Conservation (phyloP, 2,329 filamentous ascomycete species). For the Ceratocystis albifundus region DNA sequence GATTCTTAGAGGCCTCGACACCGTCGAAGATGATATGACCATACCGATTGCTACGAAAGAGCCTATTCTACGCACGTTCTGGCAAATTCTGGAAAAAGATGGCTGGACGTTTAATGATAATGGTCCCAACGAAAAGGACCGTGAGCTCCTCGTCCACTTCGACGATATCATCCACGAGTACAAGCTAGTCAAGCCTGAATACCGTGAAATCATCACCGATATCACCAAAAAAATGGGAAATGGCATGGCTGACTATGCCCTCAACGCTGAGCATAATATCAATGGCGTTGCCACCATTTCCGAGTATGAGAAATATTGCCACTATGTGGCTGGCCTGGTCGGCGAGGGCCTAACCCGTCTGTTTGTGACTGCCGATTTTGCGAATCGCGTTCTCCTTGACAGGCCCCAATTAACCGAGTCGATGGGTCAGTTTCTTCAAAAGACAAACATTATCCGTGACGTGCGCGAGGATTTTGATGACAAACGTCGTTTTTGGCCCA, state of each 20-base stretch:
- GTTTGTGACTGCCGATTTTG: conserved; percentile 77
- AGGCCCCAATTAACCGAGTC: conserved; percentile 75
- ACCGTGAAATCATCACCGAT: conserved; percentile 78
- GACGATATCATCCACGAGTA: conserved; percentile 76
- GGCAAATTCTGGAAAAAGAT: conserved; percentile 64
- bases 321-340: conserved; percentile 97
- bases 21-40: conserved; percentile 98
- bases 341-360: conserved; percentile 84
- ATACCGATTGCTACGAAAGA: conserved; percentile 72
- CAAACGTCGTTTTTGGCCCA: conserved; percentile 83
- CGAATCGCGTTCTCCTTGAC: conserved; percentile 71
- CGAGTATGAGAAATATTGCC: conserved; percentile 94
- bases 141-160: conserved; percentile 84
- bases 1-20: conserved; percentile 81
- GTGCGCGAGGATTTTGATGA: conserved; percentile 82
- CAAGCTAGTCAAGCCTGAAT: conserved; percentile 73
- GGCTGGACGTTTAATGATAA: conserved; percentile 86
- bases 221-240: conserved; percentile 93
- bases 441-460: conserved; percentile 98
- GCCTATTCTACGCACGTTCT: conserved; percentile 71
- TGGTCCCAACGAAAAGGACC: conserved; percentile 85
- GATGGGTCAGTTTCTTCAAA: conserved; percentile 95
- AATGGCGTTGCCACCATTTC: conserved; percentile 71
- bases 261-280: conserved; percentile 68
- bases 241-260: conserved; percentile 92